Conservation (phyloP, 352 stramenopile species). For the Pythium diclinum region DNA sequence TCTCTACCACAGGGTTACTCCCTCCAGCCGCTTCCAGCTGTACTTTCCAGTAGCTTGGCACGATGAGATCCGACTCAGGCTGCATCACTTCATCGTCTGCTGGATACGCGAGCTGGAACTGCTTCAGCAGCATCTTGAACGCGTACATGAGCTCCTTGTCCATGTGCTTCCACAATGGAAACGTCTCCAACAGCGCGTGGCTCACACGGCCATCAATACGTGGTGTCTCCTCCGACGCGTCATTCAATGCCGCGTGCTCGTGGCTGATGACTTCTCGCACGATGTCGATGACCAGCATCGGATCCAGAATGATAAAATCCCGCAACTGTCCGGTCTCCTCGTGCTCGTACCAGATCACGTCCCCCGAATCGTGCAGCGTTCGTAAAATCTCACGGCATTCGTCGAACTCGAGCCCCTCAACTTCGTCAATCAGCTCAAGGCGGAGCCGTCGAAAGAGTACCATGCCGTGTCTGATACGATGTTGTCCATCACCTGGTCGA, state of each 20-base stretch:
- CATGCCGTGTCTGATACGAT: too few relatives aligned
- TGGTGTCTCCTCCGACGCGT: too few relatives aligned
- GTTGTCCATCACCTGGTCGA: too few relatives aligned
- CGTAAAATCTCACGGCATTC: slow-evolving; percentile 14
- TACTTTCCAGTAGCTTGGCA: slow-evolving; percentile 25
- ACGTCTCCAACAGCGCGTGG: slow-evolving; percentile 6
- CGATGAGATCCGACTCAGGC: slow-evolving; percentile 25
- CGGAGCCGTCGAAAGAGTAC: too few relatives aligned
- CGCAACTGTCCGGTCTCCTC: slow-evolving; percentile 1
- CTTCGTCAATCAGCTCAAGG: too few relatives aligned
- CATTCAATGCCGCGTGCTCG: neutral
- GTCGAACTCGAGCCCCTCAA: too few relatives aligned
- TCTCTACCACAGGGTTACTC: too few relatives aligned
- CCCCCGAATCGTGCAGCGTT: slow-evolving; percentile 20
- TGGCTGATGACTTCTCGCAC: slow-evolving; percentile 26
- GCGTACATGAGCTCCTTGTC: slow-evolving; percentile 19
- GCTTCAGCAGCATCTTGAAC: slow-evolving; percentile 24
- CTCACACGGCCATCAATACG: slow-evolving; percentile 8
- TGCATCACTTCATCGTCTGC: slow-evolving; percentile 12
- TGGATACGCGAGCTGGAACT: slow-evolving; percentile 25
- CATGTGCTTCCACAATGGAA: slow-evolving; percentile 14
- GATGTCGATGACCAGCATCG: slow-evolving; percentile 35
- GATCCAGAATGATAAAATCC: slow-evolving; percentile 20
- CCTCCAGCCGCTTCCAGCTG: neutral
- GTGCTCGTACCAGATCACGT: slow-evolving; percentile 26